Evolutionary conservation across 768 basidiomycete genomes (phyloP), one percentile per base, ranked within the genome.

Genomic region (Mrakia frigida): DNA sequence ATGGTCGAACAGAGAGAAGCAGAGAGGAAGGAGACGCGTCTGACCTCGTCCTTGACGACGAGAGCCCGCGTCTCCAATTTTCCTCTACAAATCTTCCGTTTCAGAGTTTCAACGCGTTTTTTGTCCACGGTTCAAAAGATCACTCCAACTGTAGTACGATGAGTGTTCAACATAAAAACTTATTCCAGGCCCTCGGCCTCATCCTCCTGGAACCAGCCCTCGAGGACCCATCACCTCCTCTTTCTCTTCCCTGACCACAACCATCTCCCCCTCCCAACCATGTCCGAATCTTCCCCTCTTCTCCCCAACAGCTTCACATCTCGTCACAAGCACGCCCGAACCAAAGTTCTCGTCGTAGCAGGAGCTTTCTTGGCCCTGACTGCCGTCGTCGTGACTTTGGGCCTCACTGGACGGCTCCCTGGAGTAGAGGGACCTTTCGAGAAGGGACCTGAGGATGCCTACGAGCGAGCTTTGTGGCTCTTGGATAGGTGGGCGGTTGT

Each of bases 401-500:
- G 81, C 25, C 80, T 84, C 16, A 80, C 83, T 35, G 82, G 80
- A 31, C 81, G 81, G 3, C 80, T 82, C 69, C 79, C 82, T 69
- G 81, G 79, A 70, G 78, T 83, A 50, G 78, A 79, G 5, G 78
- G 82, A 56, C 78, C 76, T 33, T 82, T 82, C 41, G 81, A 82
- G 71, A 68, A 78, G 14, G 63, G 81, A 13, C 83, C 83, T 0
- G 82, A 81, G 59, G 82, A 82, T 75, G 70, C 80, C 18, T 61
- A 82, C 41, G 82, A 79, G 33, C 53, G 81, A 7, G 83, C 83
- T 1, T 79, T 81, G n/a, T 84, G 82, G 76, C 82, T 80, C 43
- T 74, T 83, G 6, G 79, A 81, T 74, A 78, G 78, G 82, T 83
- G 71, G 53, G n/a, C n/a, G n/a, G n/a, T n/a, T n/a, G 81, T 69